A percentile compares a stretch with the other conserved stretches of the same genome.
These are phyloP conservation scores for Oryza australiensis DNA, from an alignment of 176 grass and related monocot species.

Conservation along the genomic window DNA sequence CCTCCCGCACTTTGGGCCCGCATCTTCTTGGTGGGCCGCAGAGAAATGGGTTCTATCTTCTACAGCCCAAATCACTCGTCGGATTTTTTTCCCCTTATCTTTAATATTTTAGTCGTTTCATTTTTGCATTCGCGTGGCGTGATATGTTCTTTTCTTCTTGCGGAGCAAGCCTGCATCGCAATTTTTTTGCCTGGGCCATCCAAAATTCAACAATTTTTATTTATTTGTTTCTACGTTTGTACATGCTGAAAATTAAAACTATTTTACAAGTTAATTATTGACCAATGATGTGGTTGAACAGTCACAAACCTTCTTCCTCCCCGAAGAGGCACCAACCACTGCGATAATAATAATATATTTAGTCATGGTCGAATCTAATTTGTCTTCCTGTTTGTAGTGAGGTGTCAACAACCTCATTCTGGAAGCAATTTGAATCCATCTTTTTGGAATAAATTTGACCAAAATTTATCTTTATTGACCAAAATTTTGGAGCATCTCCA, in stretches of 20 bases:
- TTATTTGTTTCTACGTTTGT: too few relatives aligned
- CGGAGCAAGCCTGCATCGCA: not conserved
- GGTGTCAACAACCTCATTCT: not conserved
- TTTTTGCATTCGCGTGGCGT: too few relatives aligned
- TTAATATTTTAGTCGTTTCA: not conserved
- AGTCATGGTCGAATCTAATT: not conserved
- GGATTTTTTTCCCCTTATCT: too few relatives aligned
- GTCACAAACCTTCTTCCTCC: not conserved
- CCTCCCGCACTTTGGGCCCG: too few relatives aligned
- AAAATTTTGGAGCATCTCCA: too few relatives aligned
- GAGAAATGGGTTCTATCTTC: too few relatives aligned
- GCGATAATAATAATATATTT: not conserved
- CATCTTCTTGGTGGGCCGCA: too few relatives aligned
- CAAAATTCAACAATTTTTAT: not conserved
- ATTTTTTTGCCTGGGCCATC: not conserved
- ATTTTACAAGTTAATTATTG: not conserved
- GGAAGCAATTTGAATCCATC: not conserved
- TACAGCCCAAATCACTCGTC: too few relatives aligned
- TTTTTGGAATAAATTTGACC: not conserved
- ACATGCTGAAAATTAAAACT: too few relatives aligned
- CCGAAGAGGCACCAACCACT: not conserved
- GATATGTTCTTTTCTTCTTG: not conserved
- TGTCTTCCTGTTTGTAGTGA: not conserved
- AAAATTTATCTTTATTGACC: not conserved
- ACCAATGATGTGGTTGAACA: not conserved